These are phyloP conservation scores for Paramecium octaurelia DNA, from an alignment of 73 alveolate genomes.

Conservation along the genomic window DNA sequence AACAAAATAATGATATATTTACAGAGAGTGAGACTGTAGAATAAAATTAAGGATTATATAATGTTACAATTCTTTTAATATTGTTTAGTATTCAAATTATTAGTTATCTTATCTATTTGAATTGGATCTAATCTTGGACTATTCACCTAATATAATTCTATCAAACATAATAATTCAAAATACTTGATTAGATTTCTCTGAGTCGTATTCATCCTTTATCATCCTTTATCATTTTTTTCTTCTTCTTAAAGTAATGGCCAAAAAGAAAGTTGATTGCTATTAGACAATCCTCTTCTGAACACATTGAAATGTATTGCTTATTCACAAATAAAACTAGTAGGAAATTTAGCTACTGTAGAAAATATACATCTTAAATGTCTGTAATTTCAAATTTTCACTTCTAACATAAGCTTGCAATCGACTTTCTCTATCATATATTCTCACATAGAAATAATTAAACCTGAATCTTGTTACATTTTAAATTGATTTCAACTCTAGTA, in stretches of 20 bases:
- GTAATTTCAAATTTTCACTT: background rate
- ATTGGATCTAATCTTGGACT: background rate
- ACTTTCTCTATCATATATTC: background rate
- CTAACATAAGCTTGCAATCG: background rate
- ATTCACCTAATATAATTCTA: background rate
- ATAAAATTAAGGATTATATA: too few species aligned
- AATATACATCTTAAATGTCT: background rate
- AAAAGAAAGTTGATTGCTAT: background rate
- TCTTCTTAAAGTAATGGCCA: background rate
- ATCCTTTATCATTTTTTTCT: background rate
- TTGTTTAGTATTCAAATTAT: background rate
- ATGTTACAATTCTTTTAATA: background rate
- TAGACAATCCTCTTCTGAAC: slow-evolving; percentile 13
- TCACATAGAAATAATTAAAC: background rate
- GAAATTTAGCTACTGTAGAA: slow-evolving; percentile 8
- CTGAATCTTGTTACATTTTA: background rate
- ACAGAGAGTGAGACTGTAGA: too few species aligned
- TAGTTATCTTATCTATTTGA: background rate
- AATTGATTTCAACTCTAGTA: too few species aligned
- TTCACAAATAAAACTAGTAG: slow-evolving; percentile 28
- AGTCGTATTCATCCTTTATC: background rate
- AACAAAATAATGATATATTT: background rate
- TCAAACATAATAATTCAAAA: background rate
- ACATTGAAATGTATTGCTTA: background rate
- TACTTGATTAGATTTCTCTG: background rate